Base-by-base conservation (phyloP, 176 grass and related monocot genomes). In the Neostapfia colusana region DNA sequence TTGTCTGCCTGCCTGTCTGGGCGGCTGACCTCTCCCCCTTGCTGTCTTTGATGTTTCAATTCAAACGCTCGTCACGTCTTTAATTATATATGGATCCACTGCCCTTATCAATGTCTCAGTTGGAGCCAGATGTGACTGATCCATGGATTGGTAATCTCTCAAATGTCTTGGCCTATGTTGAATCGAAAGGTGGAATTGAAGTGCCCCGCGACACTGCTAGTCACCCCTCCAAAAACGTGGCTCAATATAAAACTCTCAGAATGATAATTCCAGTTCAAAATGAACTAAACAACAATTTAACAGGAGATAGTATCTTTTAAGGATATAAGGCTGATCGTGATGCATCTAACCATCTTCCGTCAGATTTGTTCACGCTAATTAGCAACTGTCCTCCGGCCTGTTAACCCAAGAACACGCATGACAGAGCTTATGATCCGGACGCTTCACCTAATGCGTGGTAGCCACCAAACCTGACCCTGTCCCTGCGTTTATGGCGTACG, bases 401-500 rank as follows among this genome's bases (percentile, higher is more conserved):
- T 26, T 16, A 10, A 45, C 40, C 23, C 12, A 24, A 26, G 27
- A 44, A n/a, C n/a, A 25, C 12, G 12, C 40, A 26, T 26, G 65
- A 43, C 6, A 63, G 13, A 56, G 41, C 64, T 53, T 15, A 63
- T 16, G 79, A 73, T 15, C 70, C 39, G 12, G 72, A 62, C 64
- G 4, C 28, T 60, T 21, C 54, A 69, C 81, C 73, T 76, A 69
- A 76, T 69, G 49, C 17, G 4, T 18, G 53, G 21, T 14, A 13
- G 24, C 41, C 42, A 76, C 74, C 58, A 49, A 64, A 76, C 74
- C 74, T 77, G 60, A 65, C 60, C 20, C 43, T 65, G 60, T 23
- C 51, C 59, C 73, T 21, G 43, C 44, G 56, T 72, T 63, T 38
- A 51, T 50, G 27, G 26, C 37, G 28, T 13, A 43, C 51, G 2